Conservation (phyloP, 768 basidiomycete species). For the Mycena belliarum region DNA sequence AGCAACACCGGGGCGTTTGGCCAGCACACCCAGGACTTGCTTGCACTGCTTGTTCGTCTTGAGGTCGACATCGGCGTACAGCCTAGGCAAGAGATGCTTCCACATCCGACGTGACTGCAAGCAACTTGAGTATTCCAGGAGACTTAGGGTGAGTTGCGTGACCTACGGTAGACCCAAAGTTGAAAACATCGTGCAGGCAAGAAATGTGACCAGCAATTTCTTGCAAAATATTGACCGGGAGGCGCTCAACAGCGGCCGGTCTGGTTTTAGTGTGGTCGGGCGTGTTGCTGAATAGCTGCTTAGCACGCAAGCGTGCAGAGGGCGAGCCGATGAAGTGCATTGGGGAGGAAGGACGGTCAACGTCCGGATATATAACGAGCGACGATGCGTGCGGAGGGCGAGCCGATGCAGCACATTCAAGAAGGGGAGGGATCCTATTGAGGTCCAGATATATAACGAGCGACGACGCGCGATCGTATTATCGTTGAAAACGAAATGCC, state of each 20-base stretch:
- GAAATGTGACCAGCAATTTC: constrained; percentile 15
- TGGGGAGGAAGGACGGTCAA: neutral
- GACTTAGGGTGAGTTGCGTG: too few relatives aligned
- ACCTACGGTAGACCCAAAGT: neutral
- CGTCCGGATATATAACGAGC: neutral
- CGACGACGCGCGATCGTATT: too few relatives aligned
- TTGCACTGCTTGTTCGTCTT: constrained; percentile 13
- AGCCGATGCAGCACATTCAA: constrained; percentile 3
- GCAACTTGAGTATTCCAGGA: neutral
- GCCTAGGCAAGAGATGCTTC: neutral
- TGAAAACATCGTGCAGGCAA: neutral
- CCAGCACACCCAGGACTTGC: constrained; percentile 49
- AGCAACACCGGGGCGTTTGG: constrained; percentile 30
- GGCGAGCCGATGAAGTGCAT: constrained; percentile 8
- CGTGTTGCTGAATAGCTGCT: neutral
- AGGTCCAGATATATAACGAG: neutral
- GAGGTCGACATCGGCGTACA: constrained; percentile 13
- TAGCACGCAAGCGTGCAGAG: constrained; percentile 1
- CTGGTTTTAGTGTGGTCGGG: neutral
- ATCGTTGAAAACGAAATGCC: too few relatives aligned
- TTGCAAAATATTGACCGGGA: constrained; percentile 5
- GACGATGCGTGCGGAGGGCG: neutral
- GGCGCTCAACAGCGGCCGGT: neutral
- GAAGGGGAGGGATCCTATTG: neutral
- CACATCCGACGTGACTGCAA: constrained; percentile 4